Evolutionary conservation across 2,329 filamentous ascomycete species (phyloP).

Genomic region (Xylariaceae sp.): DNA sequence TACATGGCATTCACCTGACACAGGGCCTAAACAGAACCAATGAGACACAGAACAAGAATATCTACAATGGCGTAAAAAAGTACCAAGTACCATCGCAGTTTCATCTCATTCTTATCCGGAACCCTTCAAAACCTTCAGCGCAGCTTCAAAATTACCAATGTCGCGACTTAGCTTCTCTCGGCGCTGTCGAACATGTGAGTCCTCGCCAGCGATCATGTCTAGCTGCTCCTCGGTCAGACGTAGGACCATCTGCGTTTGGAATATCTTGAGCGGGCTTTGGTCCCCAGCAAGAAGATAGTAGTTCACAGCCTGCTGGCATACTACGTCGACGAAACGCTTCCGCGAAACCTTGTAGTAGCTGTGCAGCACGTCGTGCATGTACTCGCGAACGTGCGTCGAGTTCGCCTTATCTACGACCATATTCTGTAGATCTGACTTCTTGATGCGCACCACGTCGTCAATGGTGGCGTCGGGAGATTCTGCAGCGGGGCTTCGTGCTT

Average conservation of each 20-base stretch:
- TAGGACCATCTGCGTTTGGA: conserved; percentile 42
- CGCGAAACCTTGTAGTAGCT: conserved; percentile 50
- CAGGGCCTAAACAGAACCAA: too few species aligned
- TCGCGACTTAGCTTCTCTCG: conserved; percentile 36
- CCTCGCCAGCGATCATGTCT: conserved; percentile 45
- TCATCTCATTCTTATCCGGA: not conserved
- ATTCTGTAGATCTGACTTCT: conserved; percentile 16
- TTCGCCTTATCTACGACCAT: conserved; percentile 25
- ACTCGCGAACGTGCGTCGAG: conserved; percentile 32
- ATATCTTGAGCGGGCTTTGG: conserved; percentile 40
- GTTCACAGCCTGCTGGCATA: conserved; percentile 45
- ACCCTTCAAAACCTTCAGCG: conserved; percentile 11
- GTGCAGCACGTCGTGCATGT: conserved; percentile 47
- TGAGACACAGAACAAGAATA: too few species aligned
- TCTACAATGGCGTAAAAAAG: too few species aligned
- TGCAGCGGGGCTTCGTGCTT: not conserved
- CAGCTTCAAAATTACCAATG: conserved; percentile 35
- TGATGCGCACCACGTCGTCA: conserved; percentile 15
- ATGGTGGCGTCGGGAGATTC: conserved; percentile 18
- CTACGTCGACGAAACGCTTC: conserved; percentile 49
- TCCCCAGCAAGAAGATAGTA: conserved; percentile 42
- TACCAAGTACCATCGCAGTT: too few species aligned
- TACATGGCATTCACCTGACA: too few species aligned
- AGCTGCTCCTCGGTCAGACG: conserved; percentile 38
- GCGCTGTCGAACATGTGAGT: conserved; percentile 28